These are phyloP conservation scores for Ogataea pilisensis DNA, from an alignment of 805 yeast genomes.

Conservation along the genomic window DNA sequence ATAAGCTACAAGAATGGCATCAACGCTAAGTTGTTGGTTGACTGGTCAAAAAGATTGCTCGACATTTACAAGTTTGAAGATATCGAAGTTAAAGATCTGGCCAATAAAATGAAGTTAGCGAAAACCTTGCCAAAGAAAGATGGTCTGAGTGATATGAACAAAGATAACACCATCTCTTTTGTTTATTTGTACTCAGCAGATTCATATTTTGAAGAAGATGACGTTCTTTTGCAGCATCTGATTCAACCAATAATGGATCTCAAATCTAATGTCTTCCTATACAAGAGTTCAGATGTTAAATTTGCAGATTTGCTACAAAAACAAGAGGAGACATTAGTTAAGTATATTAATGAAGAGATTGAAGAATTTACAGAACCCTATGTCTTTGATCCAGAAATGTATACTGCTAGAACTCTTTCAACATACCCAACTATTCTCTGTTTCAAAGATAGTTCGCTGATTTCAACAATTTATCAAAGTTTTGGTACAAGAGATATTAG, in stretches of 20 bases:
- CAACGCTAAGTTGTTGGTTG: constrained; percentile 29
- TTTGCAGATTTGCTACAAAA: constrained; percentile 35
- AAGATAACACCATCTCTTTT: constrained; percentile 44
- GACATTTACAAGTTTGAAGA: constrained; percentile 42
- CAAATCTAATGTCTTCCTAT: constrained; percentile 51
- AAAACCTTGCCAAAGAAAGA: constrained; percentile 11
- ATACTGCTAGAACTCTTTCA: constrained; percentile 48
- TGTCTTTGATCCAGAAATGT: constrained; percentile 42
- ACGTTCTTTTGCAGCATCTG: constrained; percentile 53
- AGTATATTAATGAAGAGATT: constrained; percentile 41
- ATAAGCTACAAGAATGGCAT: constrained; percentile 35
- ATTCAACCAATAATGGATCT: constrained; percentile 56
- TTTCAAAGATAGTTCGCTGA: constrained; percentile 52
- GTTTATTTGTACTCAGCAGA: constrained; percentile 51
- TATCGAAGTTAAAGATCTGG: constrained; percentile 21
- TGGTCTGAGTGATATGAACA: constrained; percentile 24
- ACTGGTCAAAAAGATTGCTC: constrained; percentile 45
- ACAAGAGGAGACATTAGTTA: constrained; percentile 39
- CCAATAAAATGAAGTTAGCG: constrained; percentile 18
- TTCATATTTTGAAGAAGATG: constrained; percentile 56
- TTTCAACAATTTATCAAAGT: constrained; percentile 52
- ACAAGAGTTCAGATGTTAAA: constrained; percentile 44
- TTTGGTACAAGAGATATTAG: constrained; percentile 64
- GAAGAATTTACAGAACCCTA: constrained; percentile 12
- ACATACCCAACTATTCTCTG: constrained; percentile 59